phyloP scores from a whole-genome alignment of 257 asterid species.

The Solanum clarkiae region DNA sequence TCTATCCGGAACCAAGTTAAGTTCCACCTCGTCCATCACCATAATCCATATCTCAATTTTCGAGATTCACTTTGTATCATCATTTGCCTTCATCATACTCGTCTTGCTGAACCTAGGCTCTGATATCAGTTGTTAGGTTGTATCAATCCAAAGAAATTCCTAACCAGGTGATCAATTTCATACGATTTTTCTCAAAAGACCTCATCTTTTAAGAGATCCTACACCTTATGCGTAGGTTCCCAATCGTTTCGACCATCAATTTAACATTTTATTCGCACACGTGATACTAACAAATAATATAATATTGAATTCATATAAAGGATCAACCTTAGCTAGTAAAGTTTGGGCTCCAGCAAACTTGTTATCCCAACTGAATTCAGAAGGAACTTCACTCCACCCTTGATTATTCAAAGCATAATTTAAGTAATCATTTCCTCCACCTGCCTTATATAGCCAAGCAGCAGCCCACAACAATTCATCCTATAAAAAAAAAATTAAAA shows the following conservation, averaged over 20 bases:
- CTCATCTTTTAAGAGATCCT: neutral
- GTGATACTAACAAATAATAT: neutral
- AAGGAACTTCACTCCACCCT: slow-evolving; percentile 43
- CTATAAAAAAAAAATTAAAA: slow-evolving; percentile 3
- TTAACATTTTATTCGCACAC: neutral
- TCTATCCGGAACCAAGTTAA: neutral
- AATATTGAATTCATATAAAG: neutral
- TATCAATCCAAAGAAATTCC: neutral
- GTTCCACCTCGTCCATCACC: neutral
- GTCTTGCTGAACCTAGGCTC: too few species aligned
- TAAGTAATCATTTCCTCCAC: slow-evolving; percentile 39
- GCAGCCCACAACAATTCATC: slow-evolving; percentile 88
- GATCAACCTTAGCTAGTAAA: slow-evolving; percentile 46
- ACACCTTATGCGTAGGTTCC: neutral
- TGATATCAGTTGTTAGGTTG: neutral
- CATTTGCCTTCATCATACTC: neutral
- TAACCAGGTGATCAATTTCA: neutral
- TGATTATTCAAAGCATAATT: slow-evolving; percentile 29
- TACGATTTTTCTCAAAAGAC: neutral
- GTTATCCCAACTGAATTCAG: slow-evolving; percentile 89
- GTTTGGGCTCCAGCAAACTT: slow-evolving; percentile 72
- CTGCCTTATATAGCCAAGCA: slow-evolving; percentile 69
- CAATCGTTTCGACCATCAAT: neutral
- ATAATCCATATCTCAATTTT: neutral
- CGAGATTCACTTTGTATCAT: neutral